These are phyloP conservation scores for Hypericum perforatum DNA, from an alignment of 345 rosid species.

Conservation along the genomic window DNA sequence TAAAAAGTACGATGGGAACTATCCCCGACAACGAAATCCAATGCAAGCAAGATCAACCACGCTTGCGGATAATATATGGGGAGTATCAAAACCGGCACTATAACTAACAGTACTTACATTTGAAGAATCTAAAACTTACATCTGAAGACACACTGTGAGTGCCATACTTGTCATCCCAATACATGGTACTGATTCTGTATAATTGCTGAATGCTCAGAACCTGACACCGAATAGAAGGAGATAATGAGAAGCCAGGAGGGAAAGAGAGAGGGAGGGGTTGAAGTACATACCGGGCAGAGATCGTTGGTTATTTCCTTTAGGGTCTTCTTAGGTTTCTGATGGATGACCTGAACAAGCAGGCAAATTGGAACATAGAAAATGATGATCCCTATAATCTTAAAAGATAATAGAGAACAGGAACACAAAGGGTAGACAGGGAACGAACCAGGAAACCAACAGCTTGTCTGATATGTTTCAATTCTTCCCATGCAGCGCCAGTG, in stretches of 20 bases:
- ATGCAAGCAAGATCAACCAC: no score
- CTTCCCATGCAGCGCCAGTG: slow-evolving; percentile 8
- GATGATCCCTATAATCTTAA: not conserved
- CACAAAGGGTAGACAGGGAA: not conserved
- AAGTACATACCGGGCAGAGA: slow-evolving; percentile 6
- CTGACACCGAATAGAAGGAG: not conserved
- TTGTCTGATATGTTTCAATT: slow-evolving; percentile 11
- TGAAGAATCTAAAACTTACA: not conserved
- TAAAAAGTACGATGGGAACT: no score
- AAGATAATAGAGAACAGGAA: not conserved
- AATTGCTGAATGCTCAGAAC: slow-evolving; percentile 8
- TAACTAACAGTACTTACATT: not conserved
- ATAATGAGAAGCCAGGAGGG: not conserved
- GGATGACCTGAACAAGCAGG: slow-evolving; percentile 6
- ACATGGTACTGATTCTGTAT: slow-evolving; percentile 11
- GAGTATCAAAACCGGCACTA: not conserved
- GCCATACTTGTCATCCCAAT: slow-evolving; percentile 10
- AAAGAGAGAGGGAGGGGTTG: not conserved
- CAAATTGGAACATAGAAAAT: not conserved
- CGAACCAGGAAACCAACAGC: slow-evolving; percentile 11
- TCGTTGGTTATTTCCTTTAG: slow-evolving; percentile 6
- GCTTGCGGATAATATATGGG: not conserved
- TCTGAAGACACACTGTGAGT: slow-evolving; percentile 7
- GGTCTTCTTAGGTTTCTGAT: slow-evolving; percentile 6
- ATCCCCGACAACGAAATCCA: no score